A percentile compares a stretch with the other conserved stretches of the same genome.
These are phyloP conservation scores for Cytidiella melzeri DNA, from an alignment of 768 basidiomycete species.

Conservation along the genomic window DNA sequence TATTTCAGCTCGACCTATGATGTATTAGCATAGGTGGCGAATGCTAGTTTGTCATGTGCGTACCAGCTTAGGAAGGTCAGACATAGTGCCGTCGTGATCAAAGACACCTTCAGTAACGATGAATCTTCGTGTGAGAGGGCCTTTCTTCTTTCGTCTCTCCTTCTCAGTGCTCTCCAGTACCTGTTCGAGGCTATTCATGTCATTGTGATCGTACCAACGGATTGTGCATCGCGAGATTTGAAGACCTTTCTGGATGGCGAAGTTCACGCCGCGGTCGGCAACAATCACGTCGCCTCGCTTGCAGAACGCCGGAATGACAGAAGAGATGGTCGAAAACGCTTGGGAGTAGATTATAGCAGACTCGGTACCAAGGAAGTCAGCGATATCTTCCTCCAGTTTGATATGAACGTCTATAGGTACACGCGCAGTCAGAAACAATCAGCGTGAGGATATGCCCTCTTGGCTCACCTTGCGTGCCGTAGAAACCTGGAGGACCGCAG, in stretches of 20 bases:
- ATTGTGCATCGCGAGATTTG: conserved; percentile 89
- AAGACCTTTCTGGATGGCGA: conserved; percentile 93
- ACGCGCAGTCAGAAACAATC: too few relatives aligned
- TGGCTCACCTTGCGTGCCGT: conserved; percentile 83
- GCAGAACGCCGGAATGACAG: conserved; percentile 95
- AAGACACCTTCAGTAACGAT: conserved; percentile 98
- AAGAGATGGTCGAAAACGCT: conserved; percentile 85
- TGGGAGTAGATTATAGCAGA: conserved; percentile 90
- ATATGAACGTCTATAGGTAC: conserved; percentile 81
- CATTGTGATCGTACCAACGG: conserved; percentile 96
- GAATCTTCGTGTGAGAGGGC: conserved; percentile 82
- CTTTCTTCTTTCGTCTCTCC: conserved; percentile 79
- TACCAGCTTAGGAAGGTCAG: conserved; percentile 88
- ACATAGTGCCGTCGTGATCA: conserved; percentile 89
- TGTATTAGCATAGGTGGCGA: not conserved
- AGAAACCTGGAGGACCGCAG: conserved; percentile 96
- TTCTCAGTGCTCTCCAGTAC: conserved; percentile 80
- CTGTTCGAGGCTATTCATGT: conserved; percentile 84
- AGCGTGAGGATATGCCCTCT: too few relatives aligned
- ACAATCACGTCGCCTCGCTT: conserved; percentile 97
- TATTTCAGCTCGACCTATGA: conserved; percentile 84
- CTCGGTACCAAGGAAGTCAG: conserved; percentile 87
- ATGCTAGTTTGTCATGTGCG: not conserved
- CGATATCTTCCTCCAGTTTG: conserved; percentile 81
- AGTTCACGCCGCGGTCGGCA: conserved; percentile 95